Base-by-base conservation (phyloP, 164 flowering plant species). In the Magnolia kwangsiensis region DNA sequence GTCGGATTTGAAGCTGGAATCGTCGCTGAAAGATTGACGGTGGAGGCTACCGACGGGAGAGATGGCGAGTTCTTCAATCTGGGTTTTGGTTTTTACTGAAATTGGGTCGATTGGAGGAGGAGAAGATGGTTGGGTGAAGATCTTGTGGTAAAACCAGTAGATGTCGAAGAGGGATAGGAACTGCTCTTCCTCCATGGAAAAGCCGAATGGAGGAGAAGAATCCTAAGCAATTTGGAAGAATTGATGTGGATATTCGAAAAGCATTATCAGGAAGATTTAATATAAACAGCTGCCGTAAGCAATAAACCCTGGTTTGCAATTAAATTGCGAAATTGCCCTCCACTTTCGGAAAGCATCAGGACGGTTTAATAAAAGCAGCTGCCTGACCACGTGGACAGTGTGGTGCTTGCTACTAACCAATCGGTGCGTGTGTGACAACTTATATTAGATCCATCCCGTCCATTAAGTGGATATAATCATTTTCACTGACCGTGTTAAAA, bases 11-110 rank as follows among this genome's bases (percentile, higher is more conserved):
- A 65, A 75, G 80, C 77, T 79, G 58, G 74, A 0, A 7, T 83
- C 77, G 59, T 83, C 85, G 66, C 88, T 83, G 75, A 50, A 76
- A 21, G 84, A 84, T 77, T 82, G 83, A 16, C 24, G 50, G 69
- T 75, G 81, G 55, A 68, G 75, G 0, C 75, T 77, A 37, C 75
- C 76, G 21, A 74, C 27, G 29, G 74, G 74, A 16, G 63, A 75
- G 27, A 81, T 31, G 49, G 58, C 20, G 72, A 31, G 72, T 51
- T n/a, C 45, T 65, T 68, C 49, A 45, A 31, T 31, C 63, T 68
- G 74, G 77, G 55, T 83, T 66, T 75, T 69, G 5, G 8, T 71
- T 1, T 73, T 63, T 61, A 20, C 45, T 58, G 73, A 3, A 18
- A 4, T 27, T 66, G 67, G 69, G 27, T 10, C 58, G 67, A 49